Evolutionary conservation across 2,329 filamentous ascomycete genomes (phyloP).

Genomic region (Chaetomiaceae sp.): DNA sequence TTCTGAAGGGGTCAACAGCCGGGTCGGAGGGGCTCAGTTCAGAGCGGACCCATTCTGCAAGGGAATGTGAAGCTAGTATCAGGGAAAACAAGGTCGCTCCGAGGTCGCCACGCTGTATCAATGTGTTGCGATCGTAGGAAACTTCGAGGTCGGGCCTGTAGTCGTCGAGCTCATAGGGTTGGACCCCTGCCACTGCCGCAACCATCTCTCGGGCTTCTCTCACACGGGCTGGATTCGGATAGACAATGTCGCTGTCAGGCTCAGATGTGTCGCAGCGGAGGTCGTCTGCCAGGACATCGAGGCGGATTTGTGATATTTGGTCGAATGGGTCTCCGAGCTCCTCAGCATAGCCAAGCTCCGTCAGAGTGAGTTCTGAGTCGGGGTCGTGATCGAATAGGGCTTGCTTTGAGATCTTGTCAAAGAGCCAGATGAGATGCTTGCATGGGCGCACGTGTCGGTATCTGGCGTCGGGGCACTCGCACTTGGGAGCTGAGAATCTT

Average conservation of each 20-base stretch:
- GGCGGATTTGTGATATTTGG: conserved; percentile 46
- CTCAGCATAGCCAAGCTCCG: conserved; percentile 39
- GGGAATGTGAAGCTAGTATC: conserved; percentile 49
- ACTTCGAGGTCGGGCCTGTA: conserved; percentile 44
- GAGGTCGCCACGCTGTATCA: conserved; percentile 38
- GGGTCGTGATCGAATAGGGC: conserved; percentile 39
- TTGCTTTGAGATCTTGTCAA: conserved; percentile 49
- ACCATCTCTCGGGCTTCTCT: conserved; percentile 50
- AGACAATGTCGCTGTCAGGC: conserved; percentile 18
- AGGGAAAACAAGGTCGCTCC: conserved; percentile 51
- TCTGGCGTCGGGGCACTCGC: conserved; percentile 39
- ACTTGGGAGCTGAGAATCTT: conserved; percentile 39
- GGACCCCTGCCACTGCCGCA: conserved; percentile 41
- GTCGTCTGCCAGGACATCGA: conserved; percentile 48
- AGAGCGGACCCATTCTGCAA: conserved; percentile 51
- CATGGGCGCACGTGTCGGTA: conserved; percentile 36
- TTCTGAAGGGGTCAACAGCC: conserved; percentile 45
- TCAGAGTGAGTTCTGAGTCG: conserved; percentile 40
- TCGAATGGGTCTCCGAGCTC: conserved; percentile 48
- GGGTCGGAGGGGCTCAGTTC: conserved; percentile 42
- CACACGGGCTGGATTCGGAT: conserved; percentile 33
- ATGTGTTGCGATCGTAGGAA: conserved; percentile 29
- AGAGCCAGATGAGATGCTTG: conserved; percentile 51
- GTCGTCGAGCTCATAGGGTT: conserved; percentile 35
- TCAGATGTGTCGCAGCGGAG: conserved; percentile 47